phyloP scores from a whole-genome alignment of 495 filamentous ascomycete species.

The Talaromyces nanjingensis region DNA sequence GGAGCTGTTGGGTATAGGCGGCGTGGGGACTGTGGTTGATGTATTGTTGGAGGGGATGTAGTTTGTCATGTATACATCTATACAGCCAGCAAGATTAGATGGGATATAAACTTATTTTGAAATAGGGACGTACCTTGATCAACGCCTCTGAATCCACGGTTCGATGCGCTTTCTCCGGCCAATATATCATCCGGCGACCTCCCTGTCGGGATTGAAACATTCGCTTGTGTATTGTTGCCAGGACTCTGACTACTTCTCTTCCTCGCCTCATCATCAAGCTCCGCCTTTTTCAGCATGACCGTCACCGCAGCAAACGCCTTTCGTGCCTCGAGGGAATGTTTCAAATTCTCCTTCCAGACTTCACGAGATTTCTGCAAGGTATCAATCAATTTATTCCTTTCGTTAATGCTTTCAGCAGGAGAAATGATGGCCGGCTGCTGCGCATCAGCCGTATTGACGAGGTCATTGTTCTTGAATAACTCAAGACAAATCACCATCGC shows the following conservation, averaged over 20 bases:
- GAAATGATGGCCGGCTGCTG: constrained; percentile 12
- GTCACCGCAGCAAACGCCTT: constrained; percentile 66
- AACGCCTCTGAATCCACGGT: background rate
- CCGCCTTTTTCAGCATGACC: constrained; percentile 71
- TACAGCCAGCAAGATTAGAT: background rate
- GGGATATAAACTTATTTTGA: background rate
- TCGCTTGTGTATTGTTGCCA: background rate
- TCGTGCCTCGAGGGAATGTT: constrained; percentile 69
- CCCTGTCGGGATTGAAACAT: background rate
- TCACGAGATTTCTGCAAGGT: constrained; percentile 59
- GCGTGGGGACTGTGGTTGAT: background rate
- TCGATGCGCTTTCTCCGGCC: constrained; percentile 5
- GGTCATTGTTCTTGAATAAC: constrained; percentile 33
- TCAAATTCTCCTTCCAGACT: constrained; percentile 64
- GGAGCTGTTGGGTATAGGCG: background rate
- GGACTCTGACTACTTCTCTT: constrained; percentile 1
- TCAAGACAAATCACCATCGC: constrained; percentile 86
- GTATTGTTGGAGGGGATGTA: background rate
- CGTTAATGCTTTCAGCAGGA: constrained; percentile 29
- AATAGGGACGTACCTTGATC: background rate
- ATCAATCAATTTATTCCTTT: constrained; percentile 59
- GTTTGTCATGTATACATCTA: background rate
- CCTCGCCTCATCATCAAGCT: constrained; percentile 14
- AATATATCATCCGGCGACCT: constrained; percentile 1
- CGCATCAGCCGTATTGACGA: constrained; percentile 6